Conservation (phyloP, 192 early-diverging fungal genomes). For the Entomortierella parvispora region DNA sequence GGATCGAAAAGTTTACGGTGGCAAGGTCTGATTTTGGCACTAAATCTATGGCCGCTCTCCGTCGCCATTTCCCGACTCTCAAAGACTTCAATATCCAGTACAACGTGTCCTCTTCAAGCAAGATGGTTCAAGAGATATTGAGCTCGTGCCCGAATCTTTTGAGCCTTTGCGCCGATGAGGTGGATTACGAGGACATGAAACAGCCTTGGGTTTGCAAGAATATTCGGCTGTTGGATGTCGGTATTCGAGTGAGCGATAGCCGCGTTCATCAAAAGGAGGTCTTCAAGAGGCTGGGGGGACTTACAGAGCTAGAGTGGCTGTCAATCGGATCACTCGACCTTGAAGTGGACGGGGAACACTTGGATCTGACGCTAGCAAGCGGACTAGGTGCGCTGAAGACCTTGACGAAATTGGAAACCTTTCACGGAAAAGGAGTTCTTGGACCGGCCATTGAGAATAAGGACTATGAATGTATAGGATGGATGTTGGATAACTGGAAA, state of each 20-base stretch:
- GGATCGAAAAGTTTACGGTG: slow-evolving; percentile 31
- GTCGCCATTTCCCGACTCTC: slow-evolving; percentile 34
- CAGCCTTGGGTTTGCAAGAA: slow-evolving; percentile 22
- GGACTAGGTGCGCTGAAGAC: too few relatives aligned
- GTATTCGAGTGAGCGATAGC: slow-evolving; percentile 2
- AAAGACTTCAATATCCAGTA: slow-evolving; percentile 32
- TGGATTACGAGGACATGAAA: slow-evolving; percentile 6
- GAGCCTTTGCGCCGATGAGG: slow-evolving; percentile 21
- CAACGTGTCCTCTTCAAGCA: not conserved
- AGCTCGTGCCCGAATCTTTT: slow-evolving; percentile 30
- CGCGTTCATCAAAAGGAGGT: too few relatives aligned
- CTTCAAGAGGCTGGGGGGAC: too few relatives aligned
- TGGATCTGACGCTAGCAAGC: not conserved
- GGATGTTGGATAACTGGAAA: too few relatives aligned
- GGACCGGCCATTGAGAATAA: too few relatives aligned
- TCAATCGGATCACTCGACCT: not conserved
- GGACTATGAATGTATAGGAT: too few relatives aligned
- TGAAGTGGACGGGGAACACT: not conserved
- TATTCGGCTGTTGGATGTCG: slow-evolving; percentile 37
- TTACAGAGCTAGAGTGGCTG: too few relatives aligned
- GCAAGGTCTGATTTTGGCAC: slow-evolving; percentile 6
- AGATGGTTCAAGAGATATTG: slow-evolving; percentile 29
- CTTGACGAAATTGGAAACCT: too few relatives aligned
- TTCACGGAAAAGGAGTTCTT: too few relatives aligned
- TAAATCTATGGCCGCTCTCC: slow-evolving; percentile 6